Conservation (phyloP, 1,139 yeast genomes). For the Kodamaea derodonti region DNA sequence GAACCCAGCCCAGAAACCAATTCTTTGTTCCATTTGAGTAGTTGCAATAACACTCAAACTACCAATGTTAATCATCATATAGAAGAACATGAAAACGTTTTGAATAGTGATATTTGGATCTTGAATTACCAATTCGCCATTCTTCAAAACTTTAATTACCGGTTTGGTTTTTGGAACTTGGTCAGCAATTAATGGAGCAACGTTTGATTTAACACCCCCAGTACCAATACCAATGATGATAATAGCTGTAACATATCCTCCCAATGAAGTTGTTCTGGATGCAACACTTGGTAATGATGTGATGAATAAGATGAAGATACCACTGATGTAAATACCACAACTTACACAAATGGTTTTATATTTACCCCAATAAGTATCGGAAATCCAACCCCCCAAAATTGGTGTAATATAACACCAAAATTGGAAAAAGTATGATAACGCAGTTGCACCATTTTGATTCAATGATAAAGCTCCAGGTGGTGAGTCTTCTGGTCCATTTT, state of each 20-base stretch:
- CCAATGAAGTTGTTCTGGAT: slow-evolving; percentile 38
- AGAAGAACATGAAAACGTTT: slow-evolving; percentile 25
- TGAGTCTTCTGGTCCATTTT: slow-evolving; percentile 40
- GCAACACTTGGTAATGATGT: slow-evolving; percentile 70
- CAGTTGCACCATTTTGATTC: slow-evolving; percentile 66
- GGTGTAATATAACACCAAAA: slow-evolving; percentile 85
- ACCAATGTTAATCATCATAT: slow-evolving; percentile 25
- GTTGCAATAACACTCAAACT: slow-evolving; percentile 24
- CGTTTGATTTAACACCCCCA: slow-evolving; percentile 79
- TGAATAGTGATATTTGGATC: slow-evolving; percentile 26
- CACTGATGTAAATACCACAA: slow-evolving; percentile 56
- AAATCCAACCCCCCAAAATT: slow-evolving; percentile 68
- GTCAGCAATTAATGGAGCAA: slow-evolving; percentile 76
- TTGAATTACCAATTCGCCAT: slow-evolving; percentile 22
- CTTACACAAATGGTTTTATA: slow-evolving; percentile 57
- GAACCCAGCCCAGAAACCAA: slow-evolving; percentile 28
- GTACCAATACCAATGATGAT: slow-evolving; percentile 73
- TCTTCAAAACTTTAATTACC: slow-evolving; percentile 20
- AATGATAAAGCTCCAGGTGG: slow-evolving; percentile 62
- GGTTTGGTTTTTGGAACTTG: slow-evolving; percentile 43
- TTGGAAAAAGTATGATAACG: slow-evolving; percentile 70
- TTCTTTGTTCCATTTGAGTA: slow-evolving; percentile 19
- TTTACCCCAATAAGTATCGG: slow-evolving; percentile 75
- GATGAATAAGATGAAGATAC: slow-evolving; percentile 61
- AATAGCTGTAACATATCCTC: slow-evolving; percentile 60